Evolutionary conservation across 164 flowering plant genomes (phyloP), one percentile per base, ranked within the genome.

Genomic region (Tinospora cordifolia): DNA sequence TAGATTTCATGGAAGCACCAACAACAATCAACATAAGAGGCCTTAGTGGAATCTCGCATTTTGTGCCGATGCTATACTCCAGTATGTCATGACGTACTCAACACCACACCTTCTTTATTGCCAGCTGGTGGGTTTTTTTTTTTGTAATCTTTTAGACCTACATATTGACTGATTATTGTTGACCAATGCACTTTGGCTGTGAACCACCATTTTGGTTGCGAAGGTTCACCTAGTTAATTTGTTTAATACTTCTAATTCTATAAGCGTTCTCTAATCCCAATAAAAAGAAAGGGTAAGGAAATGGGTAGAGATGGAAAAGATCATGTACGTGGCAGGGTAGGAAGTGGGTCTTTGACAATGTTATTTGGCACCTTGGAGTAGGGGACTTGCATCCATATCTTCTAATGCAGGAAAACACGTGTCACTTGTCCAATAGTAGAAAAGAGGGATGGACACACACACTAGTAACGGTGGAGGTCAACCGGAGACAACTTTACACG

Each of bases 11-110:
- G 60, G 60, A 54, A 54, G 6, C 36, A 30, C 19, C 60, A 54
- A 54, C 60, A 54, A 54, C n/a, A 54, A 54, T n/a, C 60, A 54
- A 54, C n/a, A 54, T 54, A 54, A 54, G 60, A 54, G 60, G 60
- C 60, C 60, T 54, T 54, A n/a, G n/a, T 3, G 60, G 60, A 54
- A 54, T 54, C 60, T 19, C 60, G 7, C 24, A n/a, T 54, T 54
- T 17, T n/a, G 60, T 54, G 60, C n/a, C 60, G 60, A 54, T 54
- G 24, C 60, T 54, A 54, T 54, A 54, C 60, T 54, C 60, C 25
- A 22, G 60, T 54, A 54, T 15, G n/a, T 8, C n/a, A 9, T 3
- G n/a, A 54, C 60, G 60, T 54, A 54, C 60, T 54, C 60, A 54
- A 54, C 60, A 21, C 60, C 60, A 19, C 60, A n/a, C 6, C 60